Base-by-base conservation (phyloP, 768 basidiomycete genomes). In the Chalciporus pseudorubinellus region DNA sequence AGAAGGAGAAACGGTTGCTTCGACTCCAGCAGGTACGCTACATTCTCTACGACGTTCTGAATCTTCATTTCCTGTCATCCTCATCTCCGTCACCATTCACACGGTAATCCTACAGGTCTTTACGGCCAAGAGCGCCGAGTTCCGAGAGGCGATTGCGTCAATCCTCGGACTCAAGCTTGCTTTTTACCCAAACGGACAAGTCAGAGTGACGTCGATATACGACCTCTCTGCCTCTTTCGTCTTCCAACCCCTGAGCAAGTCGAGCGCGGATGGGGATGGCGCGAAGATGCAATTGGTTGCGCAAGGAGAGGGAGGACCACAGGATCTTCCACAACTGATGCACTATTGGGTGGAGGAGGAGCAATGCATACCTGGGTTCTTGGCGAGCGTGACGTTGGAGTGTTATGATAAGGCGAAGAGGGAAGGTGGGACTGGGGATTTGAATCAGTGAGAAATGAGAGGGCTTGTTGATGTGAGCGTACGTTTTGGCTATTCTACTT, bases 131-230 rank as follows among this genome's bases (percentile, higher is more conserved):
- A 85, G 86, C 9, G 81, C 87, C 52, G 94, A 98, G 63, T 95
- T 98, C 74, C 82, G 90, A 34, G 91, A 95, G 64, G 86, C 93
- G 6, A 88, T 98, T 52, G 85, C 87, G 4, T 85, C 89, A 0
- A 87, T 98, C 44, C 79, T 98, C 0, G 95, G 95, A 6, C 85
- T 93, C 64, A 92, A 95, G 61, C 80, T 98, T 44, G 85, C 87
- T 1, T 97, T 98, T 65, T 90, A 90, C 63, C 89, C 88, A 14
- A 92, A 92, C 45, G 95, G 94, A 0, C 84, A 92, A 59, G 87
- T 98, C 44, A 80, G 90, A 19, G 84, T 97, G 53, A 95, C 93
- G 5, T 89, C 87, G n/a, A 79, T 91, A 59, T 98, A 87, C 71
- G 94, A 97, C 56, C 81, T 91, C 6, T 80, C 80, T 47, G 89